Evolutionary conservation across 352 stramenopile species (phyloP), one percentile per base, ranked within the genome.

Genomic region (Phytopythium boreale): DNA sequence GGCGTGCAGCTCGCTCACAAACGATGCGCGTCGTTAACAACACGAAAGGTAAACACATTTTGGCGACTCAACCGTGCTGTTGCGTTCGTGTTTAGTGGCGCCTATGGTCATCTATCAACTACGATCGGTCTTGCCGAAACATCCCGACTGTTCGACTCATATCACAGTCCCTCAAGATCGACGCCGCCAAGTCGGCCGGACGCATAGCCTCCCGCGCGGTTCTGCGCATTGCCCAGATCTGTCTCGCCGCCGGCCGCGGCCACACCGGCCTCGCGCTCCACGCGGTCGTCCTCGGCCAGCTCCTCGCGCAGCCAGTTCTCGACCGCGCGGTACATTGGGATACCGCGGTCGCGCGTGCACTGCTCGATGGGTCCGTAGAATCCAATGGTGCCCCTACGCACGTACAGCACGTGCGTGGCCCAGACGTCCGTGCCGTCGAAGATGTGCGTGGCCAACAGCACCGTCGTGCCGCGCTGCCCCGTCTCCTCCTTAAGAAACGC

Each of bases 361-460:
- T 79, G 86, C 43, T 73, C 88, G 86, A 78, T 83, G 11, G 78
- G 51, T 2, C 80, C 83, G 56, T 82, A 80, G 69, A 80, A 93
- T 4, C 80, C 77, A 17, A 93, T 64, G 0, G 64, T 72, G 11
- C 82, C 82, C 8, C 74, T 69, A 43, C 79, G 79, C 31, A 99
- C 76, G 72, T 98, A 99, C 44, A 97, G 83, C 31, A 98, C 79
- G 77, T 99, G 88, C 0, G 96, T 90, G 12, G 92, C 95, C 97
- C 96, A 99, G 20, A 97, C 82, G 68, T 99, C 97, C 56, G 98
- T 90, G 50, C 96, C 96, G 74, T 99, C 97, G 76, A 99, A 99
- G 62, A 99, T 99, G 79, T 99, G 97, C 17, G 97, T 92, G 41
- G 85, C 85, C 14, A 94, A 69, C 49, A 94, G 44, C 62, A 94